phyloP scores from a whole-genome alignment of 1,284 basidiomycete species.

The Naganishia sp. region DNA sequence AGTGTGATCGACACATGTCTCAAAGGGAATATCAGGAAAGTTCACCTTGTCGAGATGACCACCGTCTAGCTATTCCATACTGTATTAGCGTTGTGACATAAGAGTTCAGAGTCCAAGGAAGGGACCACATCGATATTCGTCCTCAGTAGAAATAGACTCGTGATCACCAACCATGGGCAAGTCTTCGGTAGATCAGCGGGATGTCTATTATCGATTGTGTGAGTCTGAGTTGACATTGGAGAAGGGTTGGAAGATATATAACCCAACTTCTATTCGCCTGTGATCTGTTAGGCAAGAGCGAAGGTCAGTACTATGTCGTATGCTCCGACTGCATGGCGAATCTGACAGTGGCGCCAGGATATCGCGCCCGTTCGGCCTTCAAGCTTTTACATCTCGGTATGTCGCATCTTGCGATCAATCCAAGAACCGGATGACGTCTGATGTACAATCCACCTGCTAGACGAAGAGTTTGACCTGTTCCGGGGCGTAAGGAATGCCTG shows the following conservation, averaged over 20 bases:
- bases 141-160: too few relatives aligned
- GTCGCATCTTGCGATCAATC: slow-evolving; percentile 54
- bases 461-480: slow-evolving; percentile 60
- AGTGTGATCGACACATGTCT: background rate
- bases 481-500: slow-evolving; percentile 55
- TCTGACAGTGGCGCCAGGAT: slow-evolving; percentile 45
- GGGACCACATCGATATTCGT: too few relatives aligned
- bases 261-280: background rate
- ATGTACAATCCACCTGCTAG: slow-evolving; percentile 32
- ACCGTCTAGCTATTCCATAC: too few relatives aligned
- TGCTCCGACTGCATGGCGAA: background rate
- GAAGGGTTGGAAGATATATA: background rate
- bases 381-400: slow-evolving; percentile 54
- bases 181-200: slow-evolving; percentile 56
- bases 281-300: slow-evolving; percentile 41
- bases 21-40: background rate
- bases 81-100: too few relatives aligned
- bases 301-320: slow-evolving; percentile 32
- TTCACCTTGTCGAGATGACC: background rate
- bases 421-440: slow-evolving; percentile 52
- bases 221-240: background rate
- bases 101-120: background rate
- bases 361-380: slow-evolving; percentile 61
- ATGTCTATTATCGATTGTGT: slow-evolving; percentile 58
- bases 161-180: slow-evolving; percentile 37